phyloP scores from a whole-genome alignment of 139 green algal species.

The Tetraselmis striata region DNA sequence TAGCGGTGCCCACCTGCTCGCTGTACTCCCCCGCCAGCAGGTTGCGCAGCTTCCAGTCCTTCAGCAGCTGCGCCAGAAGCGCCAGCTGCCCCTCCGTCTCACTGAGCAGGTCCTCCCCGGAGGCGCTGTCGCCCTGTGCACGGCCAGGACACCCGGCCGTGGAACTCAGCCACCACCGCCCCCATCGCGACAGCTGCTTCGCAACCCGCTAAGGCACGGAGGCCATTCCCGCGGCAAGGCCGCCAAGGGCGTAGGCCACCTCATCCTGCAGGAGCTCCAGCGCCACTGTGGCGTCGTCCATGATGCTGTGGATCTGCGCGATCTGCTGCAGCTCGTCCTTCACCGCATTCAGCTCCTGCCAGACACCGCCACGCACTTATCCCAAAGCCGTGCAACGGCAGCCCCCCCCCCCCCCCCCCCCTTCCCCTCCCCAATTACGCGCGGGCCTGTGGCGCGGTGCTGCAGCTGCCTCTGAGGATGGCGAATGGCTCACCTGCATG shows the following conservation, averaged over 20 bases:
- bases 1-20: constrained; percentile 12
- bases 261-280: constrained; percentile 54
- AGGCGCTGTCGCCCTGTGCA: constrained; percentile 1
- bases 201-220: not conserved
- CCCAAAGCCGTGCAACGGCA: constrained; percentile 4
- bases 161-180: not conserved
- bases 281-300: constrained; percentile 32
- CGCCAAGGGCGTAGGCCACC: constrained; percentile 8
- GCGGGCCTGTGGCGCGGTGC: not conserved
- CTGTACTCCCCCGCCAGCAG: constrained; percentile 69
- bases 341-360: not conserved
- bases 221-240: not conserved
- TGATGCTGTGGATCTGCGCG: constrained; percentile 10
- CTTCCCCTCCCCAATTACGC: constrained; percentile 22
- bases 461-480: not conserved
- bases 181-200: not conserved
- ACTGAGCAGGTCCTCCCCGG: constrained; percentile 14
- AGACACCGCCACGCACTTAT: not conserved
- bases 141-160: not conserved
- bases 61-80: constrained; percentile 20
- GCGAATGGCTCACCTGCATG: constrained; percentile 28
- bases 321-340: constrained; percentile 9
- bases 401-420: constrained; percentile 23
- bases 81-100: constrained; percentile 20
- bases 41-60: constrained; percentile 44